Base-by-base conservation (phyloP, 148 eudicot genomes). In the Camellia japonica region DNA sequence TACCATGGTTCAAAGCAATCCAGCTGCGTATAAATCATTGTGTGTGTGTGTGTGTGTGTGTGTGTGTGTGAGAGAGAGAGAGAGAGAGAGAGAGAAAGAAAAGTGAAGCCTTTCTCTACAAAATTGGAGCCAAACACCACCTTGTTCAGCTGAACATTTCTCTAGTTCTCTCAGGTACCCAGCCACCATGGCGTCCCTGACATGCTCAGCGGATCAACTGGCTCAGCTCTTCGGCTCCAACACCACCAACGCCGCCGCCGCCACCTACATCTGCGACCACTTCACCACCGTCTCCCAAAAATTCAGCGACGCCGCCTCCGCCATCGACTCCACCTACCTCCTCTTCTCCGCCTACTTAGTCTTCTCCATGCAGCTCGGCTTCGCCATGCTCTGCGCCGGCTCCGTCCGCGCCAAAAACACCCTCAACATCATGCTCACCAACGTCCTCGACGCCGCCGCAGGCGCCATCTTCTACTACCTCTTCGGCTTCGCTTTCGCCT, bases 311-410 rank as follows among this genome's bases (percentile, higher is more conserved):
- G 82, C 90, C 47, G 30, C 86, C 19, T 81, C 81, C 80, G 94
- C 94, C 68, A 68, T 93, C 6, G 90, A 93, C 89, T 61, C 84
- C 74, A 89, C 94, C 18, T 93, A 88, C 90, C 90, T 90, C n/a
- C 91, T 93, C 74, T 91, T 91, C 89, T 93, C 97, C 0, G 87
- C 97, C 51, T 93, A 93, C 86, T 80, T 93, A 0, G 94, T 93
- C 43, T 93, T 93, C 86, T 81, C 94, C 73, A 93, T 93, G 97
- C 97, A 93, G 59, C 88, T 93, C 3, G 97, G 97, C n/a, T 93
- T 91, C 65, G 94, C 97, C 85, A 93, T 93, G 97, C 93, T 93
- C 42, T 91, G 97, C 71, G 94, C 94, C 7, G 94, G 97, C 81
- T 93, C 97, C 1, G 97, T 93, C 67, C 93, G 94, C 0, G 94